Evolutionary conservation across 257 asterid genomes (phyloP), one percentile per base, ranked within the genome.

Genomic region (Henckelia pumila): DNA sequence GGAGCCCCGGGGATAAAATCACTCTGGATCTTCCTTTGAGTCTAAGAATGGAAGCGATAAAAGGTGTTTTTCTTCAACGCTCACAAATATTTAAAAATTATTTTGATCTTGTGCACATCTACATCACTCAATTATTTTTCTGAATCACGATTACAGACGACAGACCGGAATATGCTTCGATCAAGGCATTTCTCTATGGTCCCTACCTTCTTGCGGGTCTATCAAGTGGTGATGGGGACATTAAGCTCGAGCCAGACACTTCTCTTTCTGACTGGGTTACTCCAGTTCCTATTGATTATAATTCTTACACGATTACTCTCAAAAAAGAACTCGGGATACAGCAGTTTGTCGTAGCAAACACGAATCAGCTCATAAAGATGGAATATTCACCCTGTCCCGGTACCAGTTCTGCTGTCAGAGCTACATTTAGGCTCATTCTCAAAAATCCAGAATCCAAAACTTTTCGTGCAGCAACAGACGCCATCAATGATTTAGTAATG

Each of bases 161-260:
- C 47, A 78, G 99, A 58, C 79, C 82, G 17, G 86, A 86, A 63
- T 90, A 77, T 75, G 76, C 92, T 68, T 85, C 95, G 19, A 28
- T 93, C 63, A 80, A 74, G 25, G 97, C 97, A 20, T 76, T 93
- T 70, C 86, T 88, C 59, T 93, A 88, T 25, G 99, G 99, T 29
- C 96, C 95, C 21, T 93, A 90, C 81, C 83, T 93, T 74, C 95
- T 93, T 25, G 95, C 89, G 40, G 99, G 89, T 26, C 75, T 86
- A 3, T 84, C 97, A 4, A 79, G 56, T 59, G 97, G 94, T 6
- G 91, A 86, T 61, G 83, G 87, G 91, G 87, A 84, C 77, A 65
- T 93, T n/a, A 69, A 73, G 49, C 75, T 79, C 35, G 71, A 71
- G 28, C 58, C 80, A 1, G 37, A 53, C 17, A 20, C 76, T 44